Percentiles rank a stretch among this genome's conserved stretches.
These are phyloP conservation scores for Aristolochia contorta DNA, from an alignment of 164 flowering plant species.

Conservation along the genomic window DNA sequence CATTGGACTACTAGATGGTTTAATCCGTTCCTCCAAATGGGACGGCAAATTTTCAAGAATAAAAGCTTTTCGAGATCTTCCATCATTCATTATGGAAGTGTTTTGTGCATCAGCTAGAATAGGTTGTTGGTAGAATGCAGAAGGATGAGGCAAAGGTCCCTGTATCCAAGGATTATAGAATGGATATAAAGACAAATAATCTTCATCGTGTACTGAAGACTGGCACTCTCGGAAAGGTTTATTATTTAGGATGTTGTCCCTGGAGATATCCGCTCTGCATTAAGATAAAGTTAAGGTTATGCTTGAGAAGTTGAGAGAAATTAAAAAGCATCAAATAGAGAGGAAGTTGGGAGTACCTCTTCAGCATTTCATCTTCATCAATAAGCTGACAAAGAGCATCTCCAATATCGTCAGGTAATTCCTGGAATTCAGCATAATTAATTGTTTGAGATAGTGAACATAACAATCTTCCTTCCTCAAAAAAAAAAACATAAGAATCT, in stretches of 20 bases:
- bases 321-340: neutral
- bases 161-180: slow-evolving; percentile 31
- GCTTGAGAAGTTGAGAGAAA: neutral
- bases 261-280: slow-evolving; percentile 16
- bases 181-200: slow-evolving; percentile 24
- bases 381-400: slow-evolving; percentile 82
- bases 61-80: slow-evolving; percentile 18
- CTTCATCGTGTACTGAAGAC: slow-evolving; percentile 30
- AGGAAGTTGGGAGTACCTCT: slow-evolving; percentile 30
- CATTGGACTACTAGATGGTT: slow-evolving; percentile 14
- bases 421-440: slow-evolving; percentile 30
- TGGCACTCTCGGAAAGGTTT: slow-evolving; percentile 32
- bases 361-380: slow-evolving; percentile 42
- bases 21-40: neutral
- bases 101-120: slow-evolving; percentile 29
- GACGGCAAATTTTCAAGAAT: slow-evolving; percentile 10
- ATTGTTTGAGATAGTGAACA: neutral
- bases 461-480: too few species aligned
- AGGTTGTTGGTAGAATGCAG: slow-evolving; percentile 41
- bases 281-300: slow-evolving; percentile 6
- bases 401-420: slow-evolving; percentile 70
- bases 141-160: slow-evolving; percentile 31
- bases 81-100: slow-evolving; percentile 24
- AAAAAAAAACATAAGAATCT: too few species aligned
- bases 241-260: slow-evolving; percentile 30